Evolutionary conservation across 179 eudicot species (phyloP).

Genomic region (Silene vulgaris): DNA sequence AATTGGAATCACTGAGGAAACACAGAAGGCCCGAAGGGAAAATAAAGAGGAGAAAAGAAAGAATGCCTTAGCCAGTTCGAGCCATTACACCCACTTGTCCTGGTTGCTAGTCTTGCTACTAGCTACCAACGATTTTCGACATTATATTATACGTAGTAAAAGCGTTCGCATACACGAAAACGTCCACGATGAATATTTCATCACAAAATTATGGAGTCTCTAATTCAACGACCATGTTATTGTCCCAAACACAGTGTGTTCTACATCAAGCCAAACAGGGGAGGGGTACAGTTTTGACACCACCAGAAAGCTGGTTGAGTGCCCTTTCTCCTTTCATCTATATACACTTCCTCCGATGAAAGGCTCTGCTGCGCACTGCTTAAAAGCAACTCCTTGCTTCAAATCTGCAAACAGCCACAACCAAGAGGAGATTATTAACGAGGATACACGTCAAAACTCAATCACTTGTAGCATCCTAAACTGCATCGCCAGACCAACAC

Average conservation of each 20-base stretch:
- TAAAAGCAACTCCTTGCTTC: background rate
- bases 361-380: background rate
- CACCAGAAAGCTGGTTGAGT: background rate
- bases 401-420: background rate
- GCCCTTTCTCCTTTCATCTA: background rate
- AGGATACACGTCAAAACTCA: background rate
- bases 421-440: background rate
- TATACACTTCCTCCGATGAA: slow-evolving; percentile 1
- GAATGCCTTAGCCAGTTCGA: too few species aligned
- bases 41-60: too few species aligned
- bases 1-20: too few species aligned
- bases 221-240: slow-evolving; percentile 4
- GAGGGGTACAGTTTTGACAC: slow-evolving; percentile 11
- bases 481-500: too few species aligned
- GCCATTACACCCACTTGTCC: too few species aligned
- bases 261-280: slow-evolving; percentile 12
- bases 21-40: too few species aligned
- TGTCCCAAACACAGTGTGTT: background rate
- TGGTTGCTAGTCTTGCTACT: too few species aligned
- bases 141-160: background rate
- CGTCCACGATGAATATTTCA: background rate
- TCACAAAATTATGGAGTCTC: background rate
- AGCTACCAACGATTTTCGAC: too few species aligned
- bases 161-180: background rate
- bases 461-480: background rate